These are phyloP conservation scores for Penicillium cataractarum DNA, from an alignment of 495 filamentous ascomycete species.

Conservation along the genomic window DNA sequence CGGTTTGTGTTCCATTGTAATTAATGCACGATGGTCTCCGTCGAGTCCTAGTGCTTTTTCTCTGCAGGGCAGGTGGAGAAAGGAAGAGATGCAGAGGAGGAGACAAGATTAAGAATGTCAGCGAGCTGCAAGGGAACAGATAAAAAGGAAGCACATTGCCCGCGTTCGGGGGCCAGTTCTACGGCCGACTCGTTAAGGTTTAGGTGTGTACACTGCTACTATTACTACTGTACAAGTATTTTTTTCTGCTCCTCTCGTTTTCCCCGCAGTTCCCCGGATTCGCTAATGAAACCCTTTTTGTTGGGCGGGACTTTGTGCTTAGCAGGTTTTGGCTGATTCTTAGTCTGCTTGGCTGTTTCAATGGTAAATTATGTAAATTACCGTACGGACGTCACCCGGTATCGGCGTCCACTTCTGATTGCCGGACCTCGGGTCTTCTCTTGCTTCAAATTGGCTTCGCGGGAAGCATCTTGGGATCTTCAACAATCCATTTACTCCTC, in stretches of 20 bases:
- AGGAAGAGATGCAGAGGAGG: conserved; percentile 1
- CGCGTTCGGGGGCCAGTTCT: conserved; percentile 20
- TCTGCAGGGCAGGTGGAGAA: neutral
- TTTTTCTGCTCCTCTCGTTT: neutral
- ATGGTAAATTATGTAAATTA: neutral
- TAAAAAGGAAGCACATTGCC: neutral
- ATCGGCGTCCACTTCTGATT: conserved; percentile 4
- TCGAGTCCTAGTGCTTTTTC: neutral
- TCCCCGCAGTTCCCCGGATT: conserved; percentile 22
- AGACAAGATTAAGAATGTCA: neutral
- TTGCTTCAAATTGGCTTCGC: conserved; percentile 1
- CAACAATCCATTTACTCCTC: neutral
- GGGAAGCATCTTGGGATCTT: too few relatives aligned
- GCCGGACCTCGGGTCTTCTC: conserved; percentile 5
- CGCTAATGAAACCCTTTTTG: neutral
- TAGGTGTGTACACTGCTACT: too few relatives aligned
- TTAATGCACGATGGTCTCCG: neutral
- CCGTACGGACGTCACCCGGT: neutral
- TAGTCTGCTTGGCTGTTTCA: neutral
- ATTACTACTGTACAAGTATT: too few relatives aligned
- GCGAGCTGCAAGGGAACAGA: neutral
- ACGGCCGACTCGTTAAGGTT: conserved; percentile 6
- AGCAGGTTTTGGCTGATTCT: neutral
- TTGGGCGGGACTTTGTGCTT: neutral
- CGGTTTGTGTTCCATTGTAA: conserved; percentile 27